These are phyloP conservation scores for Betula pendula DNA, from an alignment of 306 rosid species.

Conservation along the genomic window DNA sequence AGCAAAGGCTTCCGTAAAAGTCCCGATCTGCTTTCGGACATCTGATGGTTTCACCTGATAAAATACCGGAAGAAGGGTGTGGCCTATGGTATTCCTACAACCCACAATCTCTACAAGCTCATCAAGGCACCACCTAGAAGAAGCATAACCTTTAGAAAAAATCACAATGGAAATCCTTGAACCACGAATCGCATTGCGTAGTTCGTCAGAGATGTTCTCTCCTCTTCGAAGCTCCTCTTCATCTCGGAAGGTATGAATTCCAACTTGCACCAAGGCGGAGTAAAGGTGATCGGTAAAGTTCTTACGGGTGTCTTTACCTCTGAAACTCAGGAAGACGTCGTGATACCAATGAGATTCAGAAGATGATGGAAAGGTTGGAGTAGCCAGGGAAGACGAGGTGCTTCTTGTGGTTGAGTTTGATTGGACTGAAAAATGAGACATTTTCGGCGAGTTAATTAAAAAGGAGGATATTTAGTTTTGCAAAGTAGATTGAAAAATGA, in stretches of 20 bases:
- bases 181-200: not conserved
- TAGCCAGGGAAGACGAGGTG: not conserved
- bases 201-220: not conserved
- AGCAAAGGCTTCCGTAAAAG: not conserved
- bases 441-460: not conserved
- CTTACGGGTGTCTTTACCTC: not conserved
- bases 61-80: not conserved
- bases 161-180: not conserved
- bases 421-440: not conserved
- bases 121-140: conserved; percentile 8
- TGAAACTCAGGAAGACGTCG: not conserved
- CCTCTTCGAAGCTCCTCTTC: not conserved
- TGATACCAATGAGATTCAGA: not conserved
- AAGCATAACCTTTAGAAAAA: not conserved
- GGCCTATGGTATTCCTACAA: not conserved
- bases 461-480: too few relatives aligned
- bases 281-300: not conserved
- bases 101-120: conserved; percentile 9
- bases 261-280: not conserved
- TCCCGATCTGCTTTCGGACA: not conserved
- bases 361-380: not conserved
- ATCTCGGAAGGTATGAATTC: not conserved
- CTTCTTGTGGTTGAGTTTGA: not conserved
- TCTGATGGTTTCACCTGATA: not conserved
- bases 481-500: too few relatives aligned